phyloP scores from a whole-genome alignment of 495 filamentous ascomycete genomes.

The Mytilinidion resinicola region DNA sequence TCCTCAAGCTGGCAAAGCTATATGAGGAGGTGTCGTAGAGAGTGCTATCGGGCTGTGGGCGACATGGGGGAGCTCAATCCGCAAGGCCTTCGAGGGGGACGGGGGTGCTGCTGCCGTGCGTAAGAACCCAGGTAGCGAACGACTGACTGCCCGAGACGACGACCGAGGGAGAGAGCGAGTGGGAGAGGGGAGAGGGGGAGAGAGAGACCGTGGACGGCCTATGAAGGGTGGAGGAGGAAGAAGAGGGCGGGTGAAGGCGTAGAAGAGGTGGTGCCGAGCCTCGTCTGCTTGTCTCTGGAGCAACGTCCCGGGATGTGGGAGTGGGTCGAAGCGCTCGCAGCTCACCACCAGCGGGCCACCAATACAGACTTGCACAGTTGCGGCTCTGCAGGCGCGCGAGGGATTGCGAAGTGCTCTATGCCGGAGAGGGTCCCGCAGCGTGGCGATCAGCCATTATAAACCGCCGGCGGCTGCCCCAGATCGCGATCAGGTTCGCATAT shows the following conservation, averaged over 20 bases:
- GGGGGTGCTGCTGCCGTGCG: neutral
- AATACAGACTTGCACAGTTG: conserved; percentile 9
- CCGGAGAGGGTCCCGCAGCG: neutral
- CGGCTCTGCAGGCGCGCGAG: conserved; percentile 16
- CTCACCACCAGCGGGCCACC: conserved; percentile 1
- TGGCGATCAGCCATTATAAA: neutral
- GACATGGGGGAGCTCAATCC: conserved; percentile 19
- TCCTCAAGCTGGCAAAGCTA: conserved; percentile 15
- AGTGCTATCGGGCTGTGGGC: conserved; percentile 14
- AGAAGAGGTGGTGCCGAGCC: conserved; percentile 24
- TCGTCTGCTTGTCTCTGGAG: conserved; percentile 12
- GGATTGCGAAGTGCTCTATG: neutral
- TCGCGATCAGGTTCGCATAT: neutral
- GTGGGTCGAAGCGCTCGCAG: conserved; percentile 17
- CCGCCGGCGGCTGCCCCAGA: neutral
- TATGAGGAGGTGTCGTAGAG: conserved; percentile 13
- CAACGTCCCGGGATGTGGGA: conserved; percentile 17
- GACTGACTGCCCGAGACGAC: conserved; percentile 11
- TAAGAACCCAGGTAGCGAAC: neutral
- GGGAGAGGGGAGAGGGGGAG: conserved; percentile 15
- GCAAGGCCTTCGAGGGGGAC: no score
- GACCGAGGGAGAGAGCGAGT: conserved; percentile 3
- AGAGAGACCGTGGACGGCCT: neutral
- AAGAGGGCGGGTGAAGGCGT: conserved; percentile 7
- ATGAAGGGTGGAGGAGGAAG: conserved; percentile 1